Conservation (phyloP, 2,329 filamentous ascomycete species). For the Cladosporium phlei region DNA sequence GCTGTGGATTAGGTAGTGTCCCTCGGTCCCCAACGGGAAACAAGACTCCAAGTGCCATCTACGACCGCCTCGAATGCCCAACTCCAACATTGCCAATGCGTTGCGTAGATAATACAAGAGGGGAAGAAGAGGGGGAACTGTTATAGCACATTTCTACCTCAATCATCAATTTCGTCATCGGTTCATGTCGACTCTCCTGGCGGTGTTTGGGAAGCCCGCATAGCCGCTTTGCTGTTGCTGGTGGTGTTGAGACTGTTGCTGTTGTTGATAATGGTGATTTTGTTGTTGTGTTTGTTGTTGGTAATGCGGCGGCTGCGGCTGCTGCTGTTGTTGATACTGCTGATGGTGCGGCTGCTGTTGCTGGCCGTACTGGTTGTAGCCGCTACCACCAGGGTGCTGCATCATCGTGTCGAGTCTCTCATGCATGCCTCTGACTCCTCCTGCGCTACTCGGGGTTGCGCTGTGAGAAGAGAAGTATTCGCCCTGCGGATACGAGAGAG, state of each 20-base stretch:
- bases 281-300: no score
- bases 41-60: no score
- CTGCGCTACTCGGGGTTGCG: neutral
- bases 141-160: no score
- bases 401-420: constrained; percentile 18
- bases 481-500: constrained; percentile 47
- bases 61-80: no score
- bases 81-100: no score
- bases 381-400: constrained; percentile 10
- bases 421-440: constrained; percentile 10
- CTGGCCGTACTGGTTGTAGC: neutral
- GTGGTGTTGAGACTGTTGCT: neutral
- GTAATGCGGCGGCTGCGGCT: no score
- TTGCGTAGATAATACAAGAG: no score
- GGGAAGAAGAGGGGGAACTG: no score
- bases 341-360: neutral
- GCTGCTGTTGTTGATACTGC: neutral
- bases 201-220: constrained; percentile 4
- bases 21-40: no score
- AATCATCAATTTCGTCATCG: no score
- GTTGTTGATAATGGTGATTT: neutral
- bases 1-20: no score
- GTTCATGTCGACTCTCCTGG: constrained; percentile 2
- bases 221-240: neutral
- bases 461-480: constrained; percentile 18